A percentile compares a stretch with the other conserved stretches of the same genome.
These are phyloP conservation scores for Paramecium primaurelia DNA, from an alignment of 73 alveolate species.

Conservation along the genomic window DNA sequence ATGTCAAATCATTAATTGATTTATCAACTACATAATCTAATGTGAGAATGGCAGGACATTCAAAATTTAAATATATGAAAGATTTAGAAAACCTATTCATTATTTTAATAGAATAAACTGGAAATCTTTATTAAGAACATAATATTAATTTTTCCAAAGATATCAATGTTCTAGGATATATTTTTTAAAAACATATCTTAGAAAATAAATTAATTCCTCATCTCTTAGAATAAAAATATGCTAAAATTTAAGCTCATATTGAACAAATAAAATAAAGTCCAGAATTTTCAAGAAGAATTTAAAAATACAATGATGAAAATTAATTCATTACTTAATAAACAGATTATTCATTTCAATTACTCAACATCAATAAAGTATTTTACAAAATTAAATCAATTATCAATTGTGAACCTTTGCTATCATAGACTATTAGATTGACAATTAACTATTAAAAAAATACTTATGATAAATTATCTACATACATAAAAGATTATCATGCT, in stretches of 20 bases:
- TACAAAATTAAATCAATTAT: background rate
- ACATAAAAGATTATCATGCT: background rate
- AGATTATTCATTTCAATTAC: background rate
- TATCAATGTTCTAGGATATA: background rate
- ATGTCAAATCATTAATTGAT: background rate
- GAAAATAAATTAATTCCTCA: background rate
- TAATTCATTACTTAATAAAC: background rate
- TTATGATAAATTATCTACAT: background rate
- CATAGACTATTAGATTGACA: background rate
- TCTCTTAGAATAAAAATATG: background rate
- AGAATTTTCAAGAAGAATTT: background rate
- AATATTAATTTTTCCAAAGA: background rate
- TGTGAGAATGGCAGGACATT: conserved; percentile 25
- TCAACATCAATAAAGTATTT: background rate
- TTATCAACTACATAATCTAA: background rate
- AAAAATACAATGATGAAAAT: background rate
- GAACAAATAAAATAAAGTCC: background rate
- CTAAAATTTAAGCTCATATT: background rate
- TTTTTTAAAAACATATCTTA: background rate
- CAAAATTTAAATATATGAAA: background rate
- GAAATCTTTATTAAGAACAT: background rate
- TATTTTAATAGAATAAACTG: background rate
- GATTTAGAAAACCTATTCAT: background rate
- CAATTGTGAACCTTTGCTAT: background rate
- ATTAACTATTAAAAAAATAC: background rate